phyloP scores from a whole-genome alignment of 2,329 filamentous ascomycete species.

The Beauveria asiatica region DNA sequence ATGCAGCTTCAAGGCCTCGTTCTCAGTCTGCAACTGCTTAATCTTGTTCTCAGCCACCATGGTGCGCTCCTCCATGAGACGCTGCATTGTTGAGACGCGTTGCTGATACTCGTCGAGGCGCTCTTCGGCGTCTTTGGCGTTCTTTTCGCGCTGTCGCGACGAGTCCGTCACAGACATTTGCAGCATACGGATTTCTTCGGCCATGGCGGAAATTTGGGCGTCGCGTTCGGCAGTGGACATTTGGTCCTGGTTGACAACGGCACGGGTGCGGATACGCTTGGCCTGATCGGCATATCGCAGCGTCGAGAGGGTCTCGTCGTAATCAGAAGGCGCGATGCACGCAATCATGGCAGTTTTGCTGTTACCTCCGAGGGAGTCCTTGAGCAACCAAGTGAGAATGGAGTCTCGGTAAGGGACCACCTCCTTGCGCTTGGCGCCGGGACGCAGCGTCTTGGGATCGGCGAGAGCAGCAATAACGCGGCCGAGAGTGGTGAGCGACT shows the following conservation, averaged over 20 bases:
- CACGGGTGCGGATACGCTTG: constrained; percentile 90
- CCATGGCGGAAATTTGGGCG: constrained; percentile 89
- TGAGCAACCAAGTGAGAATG: constrained; percentile 74
- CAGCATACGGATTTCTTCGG: constrained; percentile 80
- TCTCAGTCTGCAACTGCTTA: constrained; percentile 78
- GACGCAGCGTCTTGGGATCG: constrained; percentile 50
- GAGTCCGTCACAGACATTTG: constrained; percentile 67
- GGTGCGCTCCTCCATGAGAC: constrained; percentile 89
- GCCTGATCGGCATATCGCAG: constrained; percentile 96
- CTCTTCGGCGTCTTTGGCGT: constrained; percentile 69
- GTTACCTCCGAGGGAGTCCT: constrained; percentile 93
- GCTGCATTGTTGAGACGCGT: constrained; percentile 81
- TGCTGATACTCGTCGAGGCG: constrained; percentile 90
- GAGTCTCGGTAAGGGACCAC: constrained; percentile 91
- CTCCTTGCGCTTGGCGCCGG: constrained; percentile 46
- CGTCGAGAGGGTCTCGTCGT: constrained; percentile 93
- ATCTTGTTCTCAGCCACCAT: constrained; percentile 93
- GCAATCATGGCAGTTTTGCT: constrained; percentile 99
- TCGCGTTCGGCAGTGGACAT: constrained; percentile 89
- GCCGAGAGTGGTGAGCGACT: constrained; percentile 90
- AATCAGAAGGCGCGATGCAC: constrained; percentile 90
- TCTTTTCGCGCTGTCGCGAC: constrained; percentile 57
- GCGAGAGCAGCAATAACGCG: constrained; percentile 90
- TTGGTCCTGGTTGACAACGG: constrained; percentile 91
- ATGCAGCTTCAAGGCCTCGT: constrained; percentile 80